Conservation (phyloP, 768 basidiomycete genomes). For the Leccinum aurantiacum region DNA sequence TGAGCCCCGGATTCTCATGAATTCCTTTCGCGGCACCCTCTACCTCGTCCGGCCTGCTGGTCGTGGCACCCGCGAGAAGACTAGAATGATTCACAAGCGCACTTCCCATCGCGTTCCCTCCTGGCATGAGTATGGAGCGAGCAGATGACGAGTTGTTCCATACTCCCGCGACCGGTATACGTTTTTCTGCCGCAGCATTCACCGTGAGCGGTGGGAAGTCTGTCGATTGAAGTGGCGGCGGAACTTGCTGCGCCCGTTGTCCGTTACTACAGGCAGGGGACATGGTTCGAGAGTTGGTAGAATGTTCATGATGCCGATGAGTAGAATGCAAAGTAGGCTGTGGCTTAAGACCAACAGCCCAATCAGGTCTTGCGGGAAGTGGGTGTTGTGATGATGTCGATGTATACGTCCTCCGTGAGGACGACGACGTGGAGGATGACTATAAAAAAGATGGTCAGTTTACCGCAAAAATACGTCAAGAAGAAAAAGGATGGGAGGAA, state of each 20-base stretch:
- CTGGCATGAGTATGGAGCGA: constrained; percentile 51
- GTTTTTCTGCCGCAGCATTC: constrained; percentile 47
- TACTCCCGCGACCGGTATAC: constrained; percentile 59
- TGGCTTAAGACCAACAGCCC: constrained; percentile 83
- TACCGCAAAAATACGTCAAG: not conserved
- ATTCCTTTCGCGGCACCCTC: constrained; percentile 48
- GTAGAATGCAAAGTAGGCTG: constrained; percentile 64
- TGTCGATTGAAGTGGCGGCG: constrained; percentile 50
- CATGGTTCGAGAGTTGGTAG: constrained; percentile 38
- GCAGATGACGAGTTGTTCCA: constrained; percentile 63
- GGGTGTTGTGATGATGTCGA: constrained; percentile 77
- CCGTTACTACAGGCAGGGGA: constrained; percentile 39
- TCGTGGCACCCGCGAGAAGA: constrained; percentile 15
- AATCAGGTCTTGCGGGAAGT: constrained; percentile 80
- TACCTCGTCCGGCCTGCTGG: constrained; percentile 41
- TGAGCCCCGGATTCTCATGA: constrained; percentile 40
- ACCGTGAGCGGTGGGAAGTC: constrained; percentile 72
- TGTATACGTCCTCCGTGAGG: constrained; percentile 74
- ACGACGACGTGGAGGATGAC: constrained; percentile 82
- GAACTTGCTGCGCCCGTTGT: constrained; percentile 35
- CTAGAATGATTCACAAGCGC: constrained; percentile 41
- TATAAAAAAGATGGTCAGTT: constrained; percentile 26
- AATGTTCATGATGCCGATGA: constrained; percentile 55
- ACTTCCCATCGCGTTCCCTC: constrained; percentile 35
- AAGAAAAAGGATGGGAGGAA: not conserved